phyloP scores from a whole-genome alignment of 1,284 basidiomycete species.

The Mycena citricolor region DNA sequence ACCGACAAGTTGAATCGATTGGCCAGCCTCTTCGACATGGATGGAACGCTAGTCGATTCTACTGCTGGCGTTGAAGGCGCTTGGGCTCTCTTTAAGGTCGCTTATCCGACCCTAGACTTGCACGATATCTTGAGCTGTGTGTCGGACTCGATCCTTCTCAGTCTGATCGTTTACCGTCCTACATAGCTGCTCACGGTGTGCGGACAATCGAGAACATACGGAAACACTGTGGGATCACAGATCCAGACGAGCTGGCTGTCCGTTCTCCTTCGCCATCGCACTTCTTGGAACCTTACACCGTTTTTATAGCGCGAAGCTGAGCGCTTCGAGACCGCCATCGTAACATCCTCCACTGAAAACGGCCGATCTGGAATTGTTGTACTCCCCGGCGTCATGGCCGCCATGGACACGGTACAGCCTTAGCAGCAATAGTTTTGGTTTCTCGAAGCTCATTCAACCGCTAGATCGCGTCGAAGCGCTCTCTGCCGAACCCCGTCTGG shows the following conservation, averaged over 20 bases:
- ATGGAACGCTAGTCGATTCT: constrained; percentile 75
- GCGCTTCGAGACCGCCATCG: constrained; percentile 69
- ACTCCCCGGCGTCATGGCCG: constrained; percentile 59
- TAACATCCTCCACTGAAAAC: constrained; percentile 51
- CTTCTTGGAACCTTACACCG: constrained; percentile 9
- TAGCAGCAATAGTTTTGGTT: too few species aligned
- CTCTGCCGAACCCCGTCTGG: constrained; percentile 57
- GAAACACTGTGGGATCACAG: constrained; percentile 67
- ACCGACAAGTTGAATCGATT: constrained; percentile 13
- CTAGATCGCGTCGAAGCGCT: constrained; percentile 46
- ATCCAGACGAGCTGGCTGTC: constrained; percentile 69
- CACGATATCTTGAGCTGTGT: constrained; percentile 61
- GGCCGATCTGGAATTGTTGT: constrained; percentile 58
- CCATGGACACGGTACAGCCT: constrained; percentile 46
- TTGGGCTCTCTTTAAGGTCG: constrained; percentile 65
- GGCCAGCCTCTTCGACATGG: constrained; percentile 73
- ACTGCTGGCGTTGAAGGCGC: constrained; percentile 74
- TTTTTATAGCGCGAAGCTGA: constrained; percentile 53
- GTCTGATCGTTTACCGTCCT: constrained; percentile 3
- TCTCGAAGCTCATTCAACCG: constrained; percentile 1
- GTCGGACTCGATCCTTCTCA: constrained; percentile 19
- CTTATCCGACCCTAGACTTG: constrained; percentile 65
- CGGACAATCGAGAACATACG: constrained; percentile 79
- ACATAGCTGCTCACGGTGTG: constrained; percentile 73
- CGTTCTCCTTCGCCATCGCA: constrained; percentile 14